Conservation (phyloP, 768 basidiomycete species). For the Lyophyllum semitale region DNA sequence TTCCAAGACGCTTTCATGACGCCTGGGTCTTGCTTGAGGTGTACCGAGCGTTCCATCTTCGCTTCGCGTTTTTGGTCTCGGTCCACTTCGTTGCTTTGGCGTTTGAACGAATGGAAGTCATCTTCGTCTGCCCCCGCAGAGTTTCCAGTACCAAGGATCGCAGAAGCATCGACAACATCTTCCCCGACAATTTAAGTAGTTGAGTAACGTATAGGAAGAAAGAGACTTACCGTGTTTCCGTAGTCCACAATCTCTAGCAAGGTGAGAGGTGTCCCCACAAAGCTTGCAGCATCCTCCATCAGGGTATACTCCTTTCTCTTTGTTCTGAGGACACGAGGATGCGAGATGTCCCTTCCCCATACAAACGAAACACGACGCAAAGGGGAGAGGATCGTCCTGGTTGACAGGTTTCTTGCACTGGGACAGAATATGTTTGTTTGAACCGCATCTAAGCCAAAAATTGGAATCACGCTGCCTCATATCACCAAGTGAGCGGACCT, state of each 20-base stretch:
- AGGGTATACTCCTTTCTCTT: constrained; percentile 81
- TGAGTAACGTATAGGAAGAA: not conserved
- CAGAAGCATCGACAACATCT: constrained; percentile 39
- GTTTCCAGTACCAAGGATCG: constrained; percentile 44
- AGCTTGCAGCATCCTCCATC: constrained; percentile 91
- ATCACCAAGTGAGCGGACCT: constrained; percentile 44
- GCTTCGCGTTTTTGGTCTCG: constrained; percentile 55
- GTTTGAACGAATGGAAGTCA: constrained; percentile 84
- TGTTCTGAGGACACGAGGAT: constrained; percentile 79
- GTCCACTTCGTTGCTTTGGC: constrained; percentile 61
- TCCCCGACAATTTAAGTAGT: not conserved
- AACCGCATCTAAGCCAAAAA: constrained; percentile 61
- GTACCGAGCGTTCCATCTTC: constrained; percentile 39
- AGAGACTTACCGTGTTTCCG: constrained; percentile 52
- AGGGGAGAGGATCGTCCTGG: constrained; percentile 71
- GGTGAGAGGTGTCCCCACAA: constrained; percentile 82
- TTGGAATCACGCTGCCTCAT: constrained; percentile 26
- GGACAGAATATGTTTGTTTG: constrained; percentile 75
- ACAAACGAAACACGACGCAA: constrained; percentile 92
- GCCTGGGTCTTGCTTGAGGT: constrained; percentile 47
- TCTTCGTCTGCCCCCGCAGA: constrained; percentile 90
- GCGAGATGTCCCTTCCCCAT: constrained; percentile 83
- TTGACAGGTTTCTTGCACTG: constrained; percentile 70
- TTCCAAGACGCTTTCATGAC: constrained; percentile 35
- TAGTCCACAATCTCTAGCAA: constrained; percentile 80